Evolutionary conservation across 2,329 filamentous ascomycete genomes (phyloP).

Genomic region (Aspergillus fructus): DNA sequence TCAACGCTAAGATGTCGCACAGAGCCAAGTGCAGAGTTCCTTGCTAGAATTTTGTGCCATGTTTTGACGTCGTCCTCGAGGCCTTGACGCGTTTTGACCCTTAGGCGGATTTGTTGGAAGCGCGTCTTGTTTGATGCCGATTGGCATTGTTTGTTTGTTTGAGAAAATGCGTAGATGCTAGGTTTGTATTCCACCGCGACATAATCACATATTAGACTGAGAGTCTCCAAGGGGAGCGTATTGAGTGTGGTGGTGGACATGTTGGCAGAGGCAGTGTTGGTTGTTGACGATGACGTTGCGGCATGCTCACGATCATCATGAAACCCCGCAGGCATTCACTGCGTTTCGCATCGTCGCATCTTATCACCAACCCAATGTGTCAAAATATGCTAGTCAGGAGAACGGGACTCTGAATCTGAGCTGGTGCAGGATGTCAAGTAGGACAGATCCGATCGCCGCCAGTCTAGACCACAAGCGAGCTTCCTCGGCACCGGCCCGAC

Average conservation of each 20-base stretch:
- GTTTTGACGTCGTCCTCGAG: not conserved
- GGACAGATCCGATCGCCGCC: too few relatives aligned
- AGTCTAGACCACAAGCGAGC: too few relatives aligned
- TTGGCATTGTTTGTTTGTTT: not conserved
- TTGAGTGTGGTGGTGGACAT: not conserved
- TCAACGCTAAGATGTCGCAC: not conserved
- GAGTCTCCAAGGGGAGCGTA: not conserved
- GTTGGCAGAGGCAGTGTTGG: not conserved
- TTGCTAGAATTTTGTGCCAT: not conserved
- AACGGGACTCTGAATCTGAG: too few relatives aligned
- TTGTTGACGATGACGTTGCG: not conserved
- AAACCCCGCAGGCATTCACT: not conserved
- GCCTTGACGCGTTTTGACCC: not conserved
- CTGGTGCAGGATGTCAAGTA: too few relatives aligned
- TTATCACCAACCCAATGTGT: too few relatives aligned
- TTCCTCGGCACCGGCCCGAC: too few relatives aligned
- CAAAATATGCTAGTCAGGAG: too few relatives aligned
- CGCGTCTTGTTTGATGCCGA: not conserved
- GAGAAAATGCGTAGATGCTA: not conserved
- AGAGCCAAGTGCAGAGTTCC: not conserved
- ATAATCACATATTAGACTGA: not conserved
- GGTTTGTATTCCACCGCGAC: not conserved
- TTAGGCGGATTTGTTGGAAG: not conserved
- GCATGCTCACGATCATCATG: not conserved
- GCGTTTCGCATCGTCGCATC: not conserved